phyloP scores from a whole-genome alignment of 1,284 basidiomycete genomes.

The Trichosporon sp. region DNA sequence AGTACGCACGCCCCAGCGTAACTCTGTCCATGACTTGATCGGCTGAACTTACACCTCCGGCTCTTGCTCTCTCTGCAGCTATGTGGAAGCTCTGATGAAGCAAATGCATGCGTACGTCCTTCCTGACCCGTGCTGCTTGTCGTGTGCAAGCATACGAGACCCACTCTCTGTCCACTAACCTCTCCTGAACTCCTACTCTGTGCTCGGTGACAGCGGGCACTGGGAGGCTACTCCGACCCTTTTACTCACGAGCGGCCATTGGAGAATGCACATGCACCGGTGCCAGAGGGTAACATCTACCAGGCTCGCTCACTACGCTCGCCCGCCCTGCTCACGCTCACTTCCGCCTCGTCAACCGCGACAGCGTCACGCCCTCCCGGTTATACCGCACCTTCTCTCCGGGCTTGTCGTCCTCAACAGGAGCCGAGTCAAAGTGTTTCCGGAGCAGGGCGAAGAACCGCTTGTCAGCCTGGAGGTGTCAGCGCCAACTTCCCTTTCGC shows the following conservation, averaged over 20 bases:
- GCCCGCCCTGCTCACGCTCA: neutral
- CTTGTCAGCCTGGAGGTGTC: constrained; percentile 72
- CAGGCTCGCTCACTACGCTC: neutral
- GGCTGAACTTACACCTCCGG: neutral
- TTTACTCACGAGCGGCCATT: too few relatives aligned
- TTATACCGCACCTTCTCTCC: constrained; percentile 51
- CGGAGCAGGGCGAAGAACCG: constrained; percentile 81
- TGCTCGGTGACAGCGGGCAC: too few relatives aligned
- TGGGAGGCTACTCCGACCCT: too few relatives aligned
- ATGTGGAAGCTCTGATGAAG: too few relatives aligned
- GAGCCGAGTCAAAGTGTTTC: constrained; percentile 69
- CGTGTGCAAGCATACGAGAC: too few relatives aligned
- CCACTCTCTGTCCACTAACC: too few relatives aligned
- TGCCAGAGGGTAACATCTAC: too few relatives aligned
- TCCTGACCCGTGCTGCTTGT: too few relatives aligned
- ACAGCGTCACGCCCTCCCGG: constrained; percentile 51
- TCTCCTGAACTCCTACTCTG: too few relatives aligned
- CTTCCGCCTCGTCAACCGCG: constrained; percentile 36
- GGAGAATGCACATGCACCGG: too few relatives aligned
- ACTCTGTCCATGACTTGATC: neutral
- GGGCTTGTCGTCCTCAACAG: constrained; percentile 49
- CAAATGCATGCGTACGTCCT: too few relatives aligned
- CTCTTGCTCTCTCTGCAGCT: too few relatives aligned
- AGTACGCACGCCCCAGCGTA: neutral
- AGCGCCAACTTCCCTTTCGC: neutral